Evolutionary conservation across 805 yeast genomes (phyloP).

Genomic region (Candida ulmi): DNA sequence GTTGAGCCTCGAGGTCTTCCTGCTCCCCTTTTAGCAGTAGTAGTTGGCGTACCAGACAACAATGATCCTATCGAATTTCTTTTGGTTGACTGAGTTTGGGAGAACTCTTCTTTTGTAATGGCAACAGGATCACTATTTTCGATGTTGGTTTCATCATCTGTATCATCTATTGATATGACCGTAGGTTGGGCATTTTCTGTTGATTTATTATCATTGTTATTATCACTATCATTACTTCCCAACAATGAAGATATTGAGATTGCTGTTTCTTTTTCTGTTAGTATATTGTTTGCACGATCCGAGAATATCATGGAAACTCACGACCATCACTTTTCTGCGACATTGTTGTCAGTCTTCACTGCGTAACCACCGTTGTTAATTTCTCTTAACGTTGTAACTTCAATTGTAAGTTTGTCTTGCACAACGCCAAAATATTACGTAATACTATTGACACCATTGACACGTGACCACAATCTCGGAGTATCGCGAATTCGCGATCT

Average conservation of each 20-base stretch:
- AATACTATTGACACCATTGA: too few relatives aligned
- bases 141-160: neutral
- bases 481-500: too few relatives aligned
- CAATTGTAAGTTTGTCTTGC: too few relatives aligned
- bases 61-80: neutral
- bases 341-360: neutral
- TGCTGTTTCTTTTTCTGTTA: neutral
- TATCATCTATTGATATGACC: neutral
- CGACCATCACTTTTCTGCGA: neutral
- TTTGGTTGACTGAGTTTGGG: neutral
- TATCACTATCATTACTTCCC: neutral
- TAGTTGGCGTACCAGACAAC: neutral
- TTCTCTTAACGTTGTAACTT: too few relatives aligned
- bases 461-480: too few relatives aligned
- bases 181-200: too few relatives aligned
- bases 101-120: neutral
- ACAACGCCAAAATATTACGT: too few relatives aligned
- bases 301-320: neutral
- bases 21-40: neutral
- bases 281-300: too few relatives aligned
- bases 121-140: neutral
- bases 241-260: neutral
- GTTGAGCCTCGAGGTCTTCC: neutral
- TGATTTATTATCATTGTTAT: neutral
- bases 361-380: too few relatives aligned